phyloP scores from a whole-genome alignment of 2,329 filamentous ascomycete genomes.

The Pyricularia grisea region DNA sequence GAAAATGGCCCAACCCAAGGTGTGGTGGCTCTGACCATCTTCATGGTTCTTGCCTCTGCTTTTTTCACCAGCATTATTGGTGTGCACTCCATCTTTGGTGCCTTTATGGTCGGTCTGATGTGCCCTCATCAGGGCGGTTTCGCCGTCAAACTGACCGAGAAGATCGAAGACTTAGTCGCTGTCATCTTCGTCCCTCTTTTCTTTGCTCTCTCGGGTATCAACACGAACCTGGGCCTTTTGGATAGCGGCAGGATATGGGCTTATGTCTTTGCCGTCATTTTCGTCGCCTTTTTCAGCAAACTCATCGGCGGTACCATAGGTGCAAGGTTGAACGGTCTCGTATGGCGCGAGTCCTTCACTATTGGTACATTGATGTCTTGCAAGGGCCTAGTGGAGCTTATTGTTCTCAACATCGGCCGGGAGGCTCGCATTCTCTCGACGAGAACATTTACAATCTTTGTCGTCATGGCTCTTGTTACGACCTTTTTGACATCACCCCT shows the following conservation, averaged over 20 bases:
- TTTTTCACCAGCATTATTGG: constrained; percentile 90
- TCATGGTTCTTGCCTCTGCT: constrained; percentile 68
- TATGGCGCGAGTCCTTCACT: constrained; percentile 84
- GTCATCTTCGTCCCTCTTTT: constrained; percentile 83
- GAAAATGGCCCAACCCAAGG: constrained; percentile 82
- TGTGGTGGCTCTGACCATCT: constrained; percentile 71
- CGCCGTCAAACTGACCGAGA: constrained; percentile 83
- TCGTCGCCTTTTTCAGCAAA: constrained; percentile 76
- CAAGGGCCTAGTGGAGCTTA: constrained; percentile 88
- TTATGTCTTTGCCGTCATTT: constrained; percentile 77
- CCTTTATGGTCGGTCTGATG: constrained; percentile 80
- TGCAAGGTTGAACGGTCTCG: constrained; percentile 62
- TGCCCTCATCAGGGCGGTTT: constrained; percentile 86
- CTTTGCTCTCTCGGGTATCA: constrained; percentile 84
- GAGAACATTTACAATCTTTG: constrained; percentile 84
- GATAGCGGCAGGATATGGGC: constrained; percentile 77
- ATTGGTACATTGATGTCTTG: constrained; percentile 93
- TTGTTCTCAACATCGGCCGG: constrained; percentile 75
- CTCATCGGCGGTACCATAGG: constrained; percentile 74
- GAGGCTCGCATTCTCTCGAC: constrained; percentile 76
- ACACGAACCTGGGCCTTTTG: constrained; percentile 77
- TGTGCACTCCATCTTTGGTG: constrained; percentile 89
- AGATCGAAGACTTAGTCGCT: constrained; percentile 84
- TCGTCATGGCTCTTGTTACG: constrained; percentile 84
- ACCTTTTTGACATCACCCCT: constrained; percentile 78